Evolutionary conservation across 768 basidiomycete species (phyloP).

Genomic region (Tylopilus vinaceipallidus): DNA sequence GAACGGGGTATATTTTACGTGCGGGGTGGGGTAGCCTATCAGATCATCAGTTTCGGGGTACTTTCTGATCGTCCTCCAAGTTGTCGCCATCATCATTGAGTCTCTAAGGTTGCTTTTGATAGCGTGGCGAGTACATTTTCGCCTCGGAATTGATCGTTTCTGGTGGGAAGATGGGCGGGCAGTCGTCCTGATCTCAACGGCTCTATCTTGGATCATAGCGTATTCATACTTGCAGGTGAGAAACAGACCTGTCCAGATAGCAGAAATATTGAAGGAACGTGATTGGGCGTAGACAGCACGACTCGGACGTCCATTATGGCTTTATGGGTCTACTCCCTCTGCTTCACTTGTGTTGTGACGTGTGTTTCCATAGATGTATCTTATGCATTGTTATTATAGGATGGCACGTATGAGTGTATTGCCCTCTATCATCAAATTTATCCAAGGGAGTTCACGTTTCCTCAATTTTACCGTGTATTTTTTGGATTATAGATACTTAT

Average conservation of each 20-base stretch:
- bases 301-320: conserved; percentile 5
- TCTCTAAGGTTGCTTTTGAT: too few species aligned
- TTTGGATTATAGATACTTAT: too few species aligned
- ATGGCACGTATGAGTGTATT: conserved; percentile 18
- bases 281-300: too few species aligned
- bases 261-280: too few species aligned
- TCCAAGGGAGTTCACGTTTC: not conserved
- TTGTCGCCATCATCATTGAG: too few species aligned
- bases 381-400: too few species aligned
- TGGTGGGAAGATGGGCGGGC: too few species aligned
- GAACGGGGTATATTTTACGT: not conserved
- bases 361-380: not conserved
- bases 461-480: too few species aligned
- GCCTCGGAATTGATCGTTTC: too few species aligned
- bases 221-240: not conserved
- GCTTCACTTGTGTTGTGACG: conserved; percentile 10
- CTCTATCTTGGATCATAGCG: not conserved
- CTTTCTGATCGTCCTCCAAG: not conserved
- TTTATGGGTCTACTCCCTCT: conserved; percentile 11
- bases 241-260: too few species aligned
- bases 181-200: not conserved
- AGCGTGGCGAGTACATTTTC: too few species aligned
- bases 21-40: not conserved
- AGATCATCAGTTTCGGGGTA: not conserved
- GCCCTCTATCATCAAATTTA: conserved; percentile 19